Evolutionary conservation across 2,329 filamentous ascomycete genomes (phyloP).

Genomic region (Neofusicoccum ribis): DNA sequence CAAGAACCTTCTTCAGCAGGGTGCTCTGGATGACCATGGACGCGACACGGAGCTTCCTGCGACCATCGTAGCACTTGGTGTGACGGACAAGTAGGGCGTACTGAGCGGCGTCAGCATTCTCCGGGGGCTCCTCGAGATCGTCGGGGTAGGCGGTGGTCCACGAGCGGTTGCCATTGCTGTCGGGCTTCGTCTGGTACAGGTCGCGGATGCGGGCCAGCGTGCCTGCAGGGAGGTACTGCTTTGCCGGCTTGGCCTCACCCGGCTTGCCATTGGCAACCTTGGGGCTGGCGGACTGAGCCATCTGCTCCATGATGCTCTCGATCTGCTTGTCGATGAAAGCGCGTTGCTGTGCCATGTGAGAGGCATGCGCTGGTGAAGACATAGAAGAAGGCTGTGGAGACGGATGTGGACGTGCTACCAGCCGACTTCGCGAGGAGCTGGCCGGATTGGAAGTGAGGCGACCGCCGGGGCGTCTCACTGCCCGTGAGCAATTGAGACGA

Average conservation of each 20-base stretch:
- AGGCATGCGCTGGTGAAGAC: too few relatives aligned
- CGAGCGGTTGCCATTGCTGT: slow-evolving; percentile 7
- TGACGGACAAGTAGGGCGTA: slow-evolving; percentile 26
- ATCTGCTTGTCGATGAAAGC: background rate
- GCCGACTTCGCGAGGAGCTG: too few relatives aligned
- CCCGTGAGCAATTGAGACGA: too few relatives aligned
- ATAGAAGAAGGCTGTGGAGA: background rate
- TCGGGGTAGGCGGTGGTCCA: slow-evolving; percentile 20
- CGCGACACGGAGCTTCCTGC: slow-evolving; percentile 23
- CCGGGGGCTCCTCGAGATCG: slow-evolving; percentile 13
- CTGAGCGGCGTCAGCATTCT: slow-evolving; percentile 25
- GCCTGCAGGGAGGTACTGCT: background rate
- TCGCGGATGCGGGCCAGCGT: slow-evolving; percentile 11
- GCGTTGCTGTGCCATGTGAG: background rate
- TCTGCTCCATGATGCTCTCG: background rate
- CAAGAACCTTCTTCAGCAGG: slow-evolving; percentile 33
- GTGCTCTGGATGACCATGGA: slow-evolving; percentile 39
- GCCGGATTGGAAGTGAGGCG: too few relatives aligned
- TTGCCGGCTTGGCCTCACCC: background rate
- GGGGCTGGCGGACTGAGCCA: background rate
- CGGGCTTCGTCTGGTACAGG: slow-evolving; percentile 18
- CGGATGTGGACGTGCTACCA: too few relatives aligned
- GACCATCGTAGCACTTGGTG: slow-evolving; percentile 24
- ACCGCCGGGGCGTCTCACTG: too few relatives aligned
- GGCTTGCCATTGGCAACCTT: background rate